Evolutionary conservation across 495 filamentous ascomycete species (phyloP).

Genomic region (Penicillium cosmopolitanum): DNA sequence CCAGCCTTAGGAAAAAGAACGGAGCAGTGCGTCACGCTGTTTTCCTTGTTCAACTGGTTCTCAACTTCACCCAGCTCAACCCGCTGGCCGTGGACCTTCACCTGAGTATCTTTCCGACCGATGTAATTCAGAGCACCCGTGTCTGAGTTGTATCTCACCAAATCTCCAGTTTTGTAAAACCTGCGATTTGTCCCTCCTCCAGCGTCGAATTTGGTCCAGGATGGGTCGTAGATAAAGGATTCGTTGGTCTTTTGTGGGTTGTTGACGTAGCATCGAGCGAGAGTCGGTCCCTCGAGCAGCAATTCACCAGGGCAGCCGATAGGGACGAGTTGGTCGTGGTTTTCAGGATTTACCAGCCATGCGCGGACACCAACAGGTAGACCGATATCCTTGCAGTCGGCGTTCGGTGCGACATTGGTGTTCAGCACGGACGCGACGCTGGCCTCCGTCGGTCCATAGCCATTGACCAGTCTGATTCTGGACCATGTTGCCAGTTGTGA

Average conservation of each 20-base stretch:
- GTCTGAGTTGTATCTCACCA: conserved; percentile 64
- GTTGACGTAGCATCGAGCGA: conserved; percentile 54
- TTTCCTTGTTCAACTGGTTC: conserved; percentile 45
- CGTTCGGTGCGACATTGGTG: conserved; percentile 33
- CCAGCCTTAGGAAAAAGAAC: conserved; percentile 49
- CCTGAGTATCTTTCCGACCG: conserved; percentile 66
- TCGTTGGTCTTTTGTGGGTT: conserved; percentile 44
- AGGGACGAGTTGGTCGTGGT: conserved; percentile 51
- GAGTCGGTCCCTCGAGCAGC: conserved; percentile 51
- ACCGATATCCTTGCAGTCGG: conserved; percentile 51
- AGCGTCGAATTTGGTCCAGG: conserved; percentile 35
- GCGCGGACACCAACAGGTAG: conserved; percentile 41
- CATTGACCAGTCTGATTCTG: conserved; percentile 57
- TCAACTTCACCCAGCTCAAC: conserved; percentile 71
- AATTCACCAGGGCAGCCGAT: conserved; percentile 54
- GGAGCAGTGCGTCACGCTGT: conserved; percentile 43
- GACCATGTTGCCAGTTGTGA: conserved; percentile 58
- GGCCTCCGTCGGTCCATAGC: conserved; percentile 60
- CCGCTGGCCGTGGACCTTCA: conserved; percentile 70
- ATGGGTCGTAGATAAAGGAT: conserved; percentile 48
- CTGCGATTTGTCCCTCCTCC: conserved; percentile 38
- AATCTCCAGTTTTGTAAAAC: conserved; percentile 71
- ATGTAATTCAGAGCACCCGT: conserved; percentile 60
- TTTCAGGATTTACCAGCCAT: conserved; percentile 52
- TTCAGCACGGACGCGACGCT: conserved; percentile 46